Base-by-base conservation (phyloP, 805 yeast genomes). In the Candida odintsovae region DNA sequence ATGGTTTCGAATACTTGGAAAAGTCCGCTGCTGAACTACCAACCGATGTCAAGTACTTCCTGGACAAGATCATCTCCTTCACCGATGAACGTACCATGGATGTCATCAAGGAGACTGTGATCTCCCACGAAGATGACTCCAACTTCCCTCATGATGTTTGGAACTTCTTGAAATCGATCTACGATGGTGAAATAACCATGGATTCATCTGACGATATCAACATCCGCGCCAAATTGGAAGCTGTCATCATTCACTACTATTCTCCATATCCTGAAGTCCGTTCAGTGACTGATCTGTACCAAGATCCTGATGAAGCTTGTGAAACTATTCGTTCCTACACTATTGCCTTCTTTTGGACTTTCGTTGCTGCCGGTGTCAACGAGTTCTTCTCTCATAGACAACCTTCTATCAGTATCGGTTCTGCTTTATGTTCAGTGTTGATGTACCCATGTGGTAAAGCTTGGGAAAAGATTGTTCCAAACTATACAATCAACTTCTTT, bases 231-330 rank as follows among this genome's bases (percentile, higher is more conserved):
- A 58, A 58, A 46, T 44, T 60, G 41, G 16, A n/a, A 16, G 36
- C 36, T 11, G 36, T 31, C 15, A 7, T 31, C 15, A 22, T 22
- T 8, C 51, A 59, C 64, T 74, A 57, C 50, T 65, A 70, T 53
- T 76, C 81, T 19, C 85, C 86, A 10, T 82, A 81, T 58, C 78
- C 84, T 1, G 87, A 82, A 62, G 86, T 82, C 19, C 71, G 88
- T 60, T 76, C 86, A 20, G 75, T 82, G 19, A 76, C 79, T 38
- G 76, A 77, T 19, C 71, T 78, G 28, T 50, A 66, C 26, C 82
- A 78, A 56, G 80, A 78, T 56, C 68, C 70, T 1, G 53, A 60
- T 3, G 58, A 72, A 20, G 77, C 77, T 5, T 72, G 73, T 50
- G 80, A 77, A 65, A 75, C 80, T 44, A 72, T 68, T 41, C 61